These are phyloP conservation scores for Fusarium devonianum DNA, from an alignment of 2,329 filamentous ascomycete species.

Conservation along the genomic window DNA sequence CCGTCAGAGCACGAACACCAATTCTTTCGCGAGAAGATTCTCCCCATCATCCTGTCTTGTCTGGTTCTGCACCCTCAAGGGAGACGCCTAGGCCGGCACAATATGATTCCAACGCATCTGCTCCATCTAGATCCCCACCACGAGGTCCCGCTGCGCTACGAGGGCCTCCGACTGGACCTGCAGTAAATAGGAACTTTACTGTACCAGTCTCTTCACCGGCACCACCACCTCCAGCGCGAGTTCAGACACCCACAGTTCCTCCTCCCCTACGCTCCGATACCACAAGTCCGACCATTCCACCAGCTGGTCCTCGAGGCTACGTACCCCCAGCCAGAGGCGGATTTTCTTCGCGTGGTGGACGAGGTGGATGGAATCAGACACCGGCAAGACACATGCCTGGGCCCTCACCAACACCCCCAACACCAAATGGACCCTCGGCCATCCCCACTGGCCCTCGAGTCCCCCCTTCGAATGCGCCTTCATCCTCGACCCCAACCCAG, in stretches of 20 bases:
- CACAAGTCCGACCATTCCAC: slow-evolving; percentile 57
- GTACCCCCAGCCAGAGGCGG: slow-evolving; percentile 54
- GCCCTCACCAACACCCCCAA: slow-evolving; percentile 50
- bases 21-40: slow-evolving; percentile 52
- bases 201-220: slow-evolving; percentile 48
- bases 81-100: slow-evolving; percentile 41
- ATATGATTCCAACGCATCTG: slow-evolving; percentile 41
- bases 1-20: slow-evolving; percentile 56
- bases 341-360: slow-evolving; percentile 54
- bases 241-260: slow-evolving; percentile 45
- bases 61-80: slow-evolving; percentile 37
- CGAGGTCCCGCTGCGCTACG: slow-evolving; percentile 63
- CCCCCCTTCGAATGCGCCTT: slow-evolving; percentile 43
- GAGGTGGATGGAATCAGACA: slow-evolving; percentile 54
- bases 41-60: slow-evolving; percentile 41
- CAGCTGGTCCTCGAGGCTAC: slow-evolving; percentile 63
- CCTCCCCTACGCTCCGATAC: slow-evolving; percentile 49
- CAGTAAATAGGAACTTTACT: slow-evolving; percentile 49
- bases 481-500: slow-evolving; percentile 53
- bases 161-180: slow-evolving; percentile 56
- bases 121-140: slow-evolving; percentile 56
- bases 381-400: slow-evolving; percentile 46
- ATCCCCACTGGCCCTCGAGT: slow-evolving; percentile 60
- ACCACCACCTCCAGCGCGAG: slow-evolving; percentile 44
- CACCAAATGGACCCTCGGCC: slow-evolving; percentile 48